Conservation (phyloP, 495 filamentous ascomycete genomes). For the Talaromyces proteolyticus region DNA sequence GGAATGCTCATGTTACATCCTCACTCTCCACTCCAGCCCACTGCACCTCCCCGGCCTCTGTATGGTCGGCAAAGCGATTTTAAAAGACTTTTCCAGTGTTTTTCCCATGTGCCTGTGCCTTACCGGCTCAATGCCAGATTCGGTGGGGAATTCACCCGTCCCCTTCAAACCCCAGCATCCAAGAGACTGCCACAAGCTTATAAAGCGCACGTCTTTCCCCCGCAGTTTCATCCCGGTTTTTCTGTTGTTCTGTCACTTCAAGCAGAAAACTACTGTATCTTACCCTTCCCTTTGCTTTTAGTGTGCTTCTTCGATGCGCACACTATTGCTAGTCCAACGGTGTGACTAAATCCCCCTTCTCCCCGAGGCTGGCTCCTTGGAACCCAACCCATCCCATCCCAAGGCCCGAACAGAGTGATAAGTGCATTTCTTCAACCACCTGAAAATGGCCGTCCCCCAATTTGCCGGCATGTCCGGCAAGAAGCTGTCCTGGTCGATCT, state of each 20-base stretch:
- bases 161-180: not conserved
- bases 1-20: not conserved
- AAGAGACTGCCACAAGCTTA: not conserved
- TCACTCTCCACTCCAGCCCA: not conserved
- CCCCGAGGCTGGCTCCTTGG: no score
- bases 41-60: no score
- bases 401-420: no score
- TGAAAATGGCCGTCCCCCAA: slow-evolving; percentile 28
- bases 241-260: no score
- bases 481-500: slow-evolving; percentile 56
- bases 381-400: no score
- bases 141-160: not conserved
- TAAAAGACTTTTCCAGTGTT: not conserved
- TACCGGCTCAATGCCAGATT: not conserved
- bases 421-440: no score
- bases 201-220: slow-evolving; percentile 5
- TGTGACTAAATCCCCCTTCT: no score
- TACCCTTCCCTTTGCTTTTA: no score
- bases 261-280: no score
- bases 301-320: no score
- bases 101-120: not conserved
- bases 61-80: not conserved
- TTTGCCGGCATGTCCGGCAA: slow-evolving; percentile 61
- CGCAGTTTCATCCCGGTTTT: no score
- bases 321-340: no score